phyloP scores from a whole-genome alignment of 108 stramenopile genomes.

The Cylindrotheca closterium region DNA sequence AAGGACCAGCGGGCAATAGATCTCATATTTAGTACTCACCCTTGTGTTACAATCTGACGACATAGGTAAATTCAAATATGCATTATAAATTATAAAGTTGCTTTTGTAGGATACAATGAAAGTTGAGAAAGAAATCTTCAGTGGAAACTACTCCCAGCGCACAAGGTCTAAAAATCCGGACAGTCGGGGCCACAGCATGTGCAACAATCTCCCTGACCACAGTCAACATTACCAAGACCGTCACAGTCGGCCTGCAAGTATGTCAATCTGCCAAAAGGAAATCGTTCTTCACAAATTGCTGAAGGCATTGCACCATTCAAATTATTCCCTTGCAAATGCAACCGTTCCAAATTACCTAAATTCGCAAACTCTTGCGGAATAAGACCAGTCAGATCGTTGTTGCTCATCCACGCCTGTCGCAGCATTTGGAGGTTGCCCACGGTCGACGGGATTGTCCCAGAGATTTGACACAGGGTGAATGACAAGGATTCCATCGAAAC shows the following conservation, averaged over 20 bases:
- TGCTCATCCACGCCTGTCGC: slow-evolving; percentile 32
- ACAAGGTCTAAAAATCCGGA: too few species aligned
- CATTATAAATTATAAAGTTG: too few species aligned
- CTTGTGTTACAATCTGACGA: too few species aligned
- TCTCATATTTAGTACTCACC: too few species aligned
- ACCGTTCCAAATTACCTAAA: slow-evolving; percentile 6
- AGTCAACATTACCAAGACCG: background rate
- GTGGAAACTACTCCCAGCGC: too few species aligned
- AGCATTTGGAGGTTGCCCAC: slow-evolving; percentile 16
- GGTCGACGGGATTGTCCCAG: slow-evolving; percentile 20
- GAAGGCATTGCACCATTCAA: slow-evolving; percentile 28
- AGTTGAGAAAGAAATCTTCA: too few species aligned
- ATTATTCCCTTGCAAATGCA: slow-evolving; percentile 29
- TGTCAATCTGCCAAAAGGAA: slow-evolving; percentile 16
- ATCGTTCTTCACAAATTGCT: slow-evolving; percentile 17
- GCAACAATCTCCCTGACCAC: slow-evolving; percentile 15
- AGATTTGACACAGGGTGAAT: slow-evolving; percentile 9
- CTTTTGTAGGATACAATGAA: too few species aligned
- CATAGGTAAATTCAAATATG: too few species aligned
- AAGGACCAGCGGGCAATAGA: too few species aligned
- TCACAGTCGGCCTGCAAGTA: slow-evolving; percentile 27
- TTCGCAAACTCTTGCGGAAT: slow-evolving; percentile 20
- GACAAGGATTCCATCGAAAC: slow-evolving; percentile 21
- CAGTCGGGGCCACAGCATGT: slow-evolving; percentile 31
- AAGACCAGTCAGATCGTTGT: slow-evolving; percentile 21